Evolutionary conservation across 306 rosid species (phyloP).

Genomic region (Rosa chinensis): DNA sequence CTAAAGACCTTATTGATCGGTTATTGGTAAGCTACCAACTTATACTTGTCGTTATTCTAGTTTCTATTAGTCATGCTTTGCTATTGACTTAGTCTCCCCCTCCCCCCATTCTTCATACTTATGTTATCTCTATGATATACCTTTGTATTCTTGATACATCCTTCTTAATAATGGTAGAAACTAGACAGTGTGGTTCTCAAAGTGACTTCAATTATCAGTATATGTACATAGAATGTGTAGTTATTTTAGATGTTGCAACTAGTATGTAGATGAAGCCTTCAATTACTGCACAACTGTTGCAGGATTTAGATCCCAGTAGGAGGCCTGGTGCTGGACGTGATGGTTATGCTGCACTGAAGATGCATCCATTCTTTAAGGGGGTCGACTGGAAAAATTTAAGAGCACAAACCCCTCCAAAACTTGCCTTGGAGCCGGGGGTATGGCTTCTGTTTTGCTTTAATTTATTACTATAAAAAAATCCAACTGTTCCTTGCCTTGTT

Average conservation of each 20-base stretch:
- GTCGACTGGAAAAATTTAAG: slow-evolving; percentile 76
- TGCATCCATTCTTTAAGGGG: slow-evolving; percentile 83
- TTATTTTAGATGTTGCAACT: slow-evolving; percentile 6
- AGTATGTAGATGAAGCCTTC: slow-evolving; percentile 17
- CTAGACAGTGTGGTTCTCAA: neutral
- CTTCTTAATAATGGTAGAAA: too few species aligned
- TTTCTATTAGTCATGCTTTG: neutral
- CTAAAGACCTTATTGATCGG: slow-evolving; percentile 81
- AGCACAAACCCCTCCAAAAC: slow-evolving; percentile 68
- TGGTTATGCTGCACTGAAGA: slow-evolving; percentile 73
- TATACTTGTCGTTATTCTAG: neutral
- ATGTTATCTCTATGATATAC: neutral
- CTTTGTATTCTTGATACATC: too few species aligned
- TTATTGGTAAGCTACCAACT: slow-evolving; percentile 59
- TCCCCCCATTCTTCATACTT: neutral
- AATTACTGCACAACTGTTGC: slow-evolving; percentile 25
- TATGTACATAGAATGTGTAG: neutral
- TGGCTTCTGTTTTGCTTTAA: slow-evolving; percentile 27
- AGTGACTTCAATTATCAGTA: neutral
- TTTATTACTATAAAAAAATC: slow-evolving; percentile 17
- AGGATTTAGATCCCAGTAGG: slow-evolving; percentile 87
- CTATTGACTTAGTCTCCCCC: neutral
- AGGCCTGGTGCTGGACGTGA: slow-evolving; percentile 93
- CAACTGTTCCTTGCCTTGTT: neutral
- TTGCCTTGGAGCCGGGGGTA: slow-evolving; percentile 70